Evolutionary conservation across 2,329 filamentous ascomycete genomes (phyloP), one percentile per base, ranked within the genome.

Genomic region (Graphium sp.): DNA sequence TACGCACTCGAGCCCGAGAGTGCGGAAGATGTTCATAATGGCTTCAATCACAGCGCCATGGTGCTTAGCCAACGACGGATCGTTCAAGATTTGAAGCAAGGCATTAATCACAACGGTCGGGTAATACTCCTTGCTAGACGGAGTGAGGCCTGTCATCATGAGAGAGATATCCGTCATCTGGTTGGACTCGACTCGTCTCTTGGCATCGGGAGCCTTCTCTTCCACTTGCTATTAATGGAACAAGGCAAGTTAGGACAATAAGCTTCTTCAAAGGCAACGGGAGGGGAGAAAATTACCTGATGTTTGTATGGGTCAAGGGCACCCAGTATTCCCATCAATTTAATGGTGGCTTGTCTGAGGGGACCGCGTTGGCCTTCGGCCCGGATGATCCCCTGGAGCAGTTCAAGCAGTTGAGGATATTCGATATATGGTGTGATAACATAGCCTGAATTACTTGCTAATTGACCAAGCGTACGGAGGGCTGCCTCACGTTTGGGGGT

Each of bases 21-120:
- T 98, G 41, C 89, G 81, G 55, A 98, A 98, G 34, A 98, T 98
- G 41, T 83, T 93, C 74, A 98, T 95, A 41, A 98, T 91, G 5
- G 89, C 89, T 48, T 95, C 89, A 29, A 98, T 89, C 10, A 95
- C 87, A 8, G 78, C 74, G 4, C 84, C 87, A 44, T 98, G 91
- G 42, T 93, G 87, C 43, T 91, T 81, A 9, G 77, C 71, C 5
- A 98, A 61, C 0, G 89, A 95, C 16, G 75, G 74, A 41, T 98
- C 89, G 43, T 87, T 91, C 20, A 98, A 56, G 39, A 98, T 85
- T 32, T 84, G 77, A 43, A 98, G 73, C 8, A 98, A 65, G 2
- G 89, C 91, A 43, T 93, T 93, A 47, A 98, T 94, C 26, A 94
- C 89, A 12, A 98, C 84, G 0, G 89, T 98, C 1, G 89, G 89